Base-by-base conservation (phyloP, 2,329 filamentous ascomycete species). In the Aphanoascus verrucosus region DNA sequence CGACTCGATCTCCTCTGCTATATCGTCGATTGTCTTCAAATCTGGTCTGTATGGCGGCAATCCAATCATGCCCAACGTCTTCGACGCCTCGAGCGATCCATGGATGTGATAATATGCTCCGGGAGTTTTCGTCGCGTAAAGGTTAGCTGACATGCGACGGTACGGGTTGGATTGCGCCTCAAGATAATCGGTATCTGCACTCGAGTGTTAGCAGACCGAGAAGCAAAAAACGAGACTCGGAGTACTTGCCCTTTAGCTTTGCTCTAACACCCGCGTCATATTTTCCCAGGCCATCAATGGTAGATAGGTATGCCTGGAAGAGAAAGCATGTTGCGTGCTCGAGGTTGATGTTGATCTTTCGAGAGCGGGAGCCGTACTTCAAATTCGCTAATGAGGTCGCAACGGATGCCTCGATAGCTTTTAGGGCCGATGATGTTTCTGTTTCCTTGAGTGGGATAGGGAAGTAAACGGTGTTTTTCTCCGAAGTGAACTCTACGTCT, bases 61-160 rank as follows among this genome's bases (percentile, higher is more conserved):
- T 0, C 83, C 84, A 59, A 88, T 77, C 83, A 87, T 87, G 43
- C 78, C 74, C 28, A 88, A 69, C 0, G 83, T 85, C 6, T 78
- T 83, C 8, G 79, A 82, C 2, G 85, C 84, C 59, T 88, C 84
- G 0, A 88, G 69, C 0, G 84, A 88, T 43, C 85, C 84, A 63
- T 88, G 85, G 23, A 88, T 84, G 62, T 88, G 85, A 63, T 85
- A 88, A 62, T 80, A 88, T 62, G 83, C 75, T n/a, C 77, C 79
- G 1, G 74, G 69, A n/a, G 74, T 76, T 63, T 80, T 82, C 7
- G 84, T 86, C 61, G 78, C 74, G 67, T 87, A 88, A 1, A 88
- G 69, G 56, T 86, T 86, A 12, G 84, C 84, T 9, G 84, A 85
- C 67, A 88, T 75, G 56, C 85, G 80, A 8, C 85, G 79, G 63